Evolutionary conservation across 768 basidiomycete species (phyloP), one percentile per base, ranked within the genome.

Genomic region (Leucogyrophana mollusca): DNA sequence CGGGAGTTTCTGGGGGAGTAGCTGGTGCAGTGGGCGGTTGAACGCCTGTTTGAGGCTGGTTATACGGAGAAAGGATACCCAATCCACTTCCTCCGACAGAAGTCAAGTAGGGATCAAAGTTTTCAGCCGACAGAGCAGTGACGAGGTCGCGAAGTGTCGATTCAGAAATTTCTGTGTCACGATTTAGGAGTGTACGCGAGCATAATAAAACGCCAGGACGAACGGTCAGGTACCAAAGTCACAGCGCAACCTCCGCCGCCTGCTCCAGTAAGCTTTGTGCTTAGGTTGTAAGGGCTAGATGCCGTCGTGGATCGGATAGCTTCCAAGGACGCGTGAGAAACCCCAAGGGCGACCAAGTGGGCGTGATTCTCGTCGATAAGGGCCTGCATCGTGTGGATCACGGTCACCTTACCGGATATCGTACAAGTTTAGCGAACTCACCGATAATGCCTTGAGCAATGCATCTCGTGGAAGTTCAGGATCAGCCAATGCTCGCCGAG

Each of bases 171-270:
- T 86, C 95, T 95, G 60, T n/a, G 42, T 34, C 17, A 38, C 40
- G 14, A 43, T 24, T n/a, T 13, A 46, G 24, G 25, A 9, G 24
- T 34, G 4, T 34, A 18, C 7, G 4, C 7, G 10, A 16, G 48
- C 45, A 46, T 41, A 10, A 23, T n/a, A 9, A 43, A 41, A 42
- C 21, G 34, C 22, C 43, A 18, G 1, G 6, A 69, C 85, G 54
- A 55, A 94, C 95, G 81, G 69, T 97, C 94, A 42, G 96, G 96
- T 42, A 99, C 77, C 27, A 98, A 79, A 10, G 94, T 95, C 23
- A 98, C 92, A 4, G 94, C 86, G 60, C 96, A 98, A n/a, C 96
- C 96, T 20, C 96, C 96, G 33, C 96, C 96, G 23, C 96, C 96
- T 7, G 96, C 95, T 34, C 96, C 96, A 6, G 96, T 99, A 46